These are phyloP conservation scores for Populus tomentosa DNA, from an alignment of 441 rosid genomes.

Conservation along the genomic window DNA sequence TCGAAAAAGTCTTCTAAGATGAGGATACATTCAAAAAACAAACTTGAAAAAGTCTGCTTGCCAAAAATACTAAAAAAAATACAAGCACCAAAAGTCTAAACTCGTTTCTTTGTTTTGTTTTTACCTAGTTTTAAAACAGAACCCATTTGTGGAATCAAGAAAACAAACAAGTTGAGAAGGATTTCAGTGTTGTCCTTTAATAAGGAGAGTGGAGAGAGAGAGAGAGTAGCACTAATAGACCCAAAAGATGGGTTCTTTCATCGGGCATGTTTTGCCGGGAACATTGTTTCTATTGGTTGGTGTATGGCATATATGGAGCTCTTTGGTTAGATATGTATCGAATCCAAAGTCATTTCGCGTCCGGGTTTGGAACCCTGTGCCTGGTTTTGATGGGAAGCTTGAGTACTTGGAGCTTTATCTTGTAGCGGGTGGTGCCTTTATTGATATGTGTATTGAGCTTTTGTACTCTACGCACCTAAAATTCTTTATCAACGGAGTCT, in stretches of 20 bases:
- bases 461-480: conserved; percentile 88
- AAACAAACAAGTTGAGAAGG: conserved; percentile 5
- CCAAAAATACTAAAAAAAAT: not conserved
- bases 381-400: conserved; percentile 69
- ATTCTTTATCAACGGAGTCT: conserved; percentile 65
- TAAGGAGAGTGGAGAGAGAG: not conserved
- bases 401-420: conserved; percentile 84
- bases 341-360: conserved; percentile 70
- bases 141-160: conserved; percentile 1
- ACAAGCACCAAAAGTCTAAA: not conserved
- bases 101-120: not conserved
- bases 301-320: conserved; percentile 83
- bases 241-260: conserved; percentile 80
- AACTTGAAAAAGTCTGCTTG: not conserved
- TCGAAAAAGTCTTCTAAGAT: conserved; percentile 1
- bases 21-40: not conserved
- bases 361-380: conserved; percentile 81
- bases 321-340: conserved; percentile 52
- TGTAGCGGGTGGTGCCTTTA: conserved; percentile 58
- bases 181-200: not conserved
- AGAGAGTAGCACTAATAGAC: not conserved
- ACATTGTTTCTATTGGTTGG: conserved; percentile 71
- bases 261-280: conserved; percentile 90
- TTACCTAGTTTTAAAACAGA: conserved; percentile 17
- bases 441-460: conserved; percentile 84